Conservation (phyloP, 75 land plant species). For the Larix kaempferi region DNA sequence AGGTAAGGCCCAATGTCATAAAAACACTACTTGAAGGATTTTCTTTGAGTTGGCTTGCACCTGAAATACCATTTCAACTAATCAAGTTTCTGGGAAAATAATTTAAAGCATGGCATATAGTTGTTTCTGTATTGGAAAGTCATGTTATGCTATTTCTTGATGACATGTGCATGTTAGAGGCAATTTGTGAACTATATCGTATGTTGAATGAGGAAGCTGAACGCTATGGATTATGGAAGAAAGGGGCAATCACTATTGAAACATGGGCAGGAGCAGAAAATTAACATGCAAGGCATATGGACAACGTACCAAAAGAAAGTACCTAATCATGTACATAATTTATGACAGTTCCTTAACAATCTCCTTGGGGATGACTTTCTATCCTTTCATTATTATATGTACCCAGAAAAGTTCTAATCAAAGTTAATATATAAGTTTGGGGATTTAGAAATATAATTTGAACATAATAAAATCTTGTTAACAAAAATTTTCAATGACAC, state of each 20-base stretch:
- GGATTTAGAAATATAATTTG: too few species aligned
- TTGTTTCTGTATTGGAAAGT: conserved; percentile 90
- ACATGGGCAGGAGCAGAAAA: conserved; percentile 61
- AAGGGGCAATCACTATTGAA: conserved; percentile 82
- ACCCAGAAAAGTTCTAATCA: too few species aligned
- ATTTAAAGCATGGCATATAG: conserved; percentile 97
- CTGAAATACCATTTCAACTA: conserved; percentile 95
- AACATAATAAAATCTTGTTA: too few species aligned
- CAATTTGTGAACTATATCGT: conserved; percentile 96
- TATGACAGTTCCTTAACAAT: too few species aligned
- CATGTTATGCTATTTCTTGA: conserved; percentile 92
- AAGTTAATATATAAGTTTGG: too few species aligned
- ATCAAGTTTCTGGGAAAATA: conserved; percentile 98
- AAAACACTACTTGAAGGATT: conserved; percentile 97
- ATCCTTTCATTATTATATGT: too few species aligned
- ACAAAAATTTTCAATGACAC: too few species aligned
- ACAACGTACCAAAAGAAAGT: too few species aligned
- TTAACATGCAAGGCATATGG: too few species aligned
- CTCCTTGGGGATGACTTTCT: too few species aligned
- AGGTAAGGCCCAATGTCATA: conserved; percentile 94
- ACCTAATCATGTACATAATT: too few species aligned
- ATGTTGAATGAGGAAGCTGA: conserved; percentile 96
- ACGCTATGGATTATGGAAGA: conserved; percentile 95
- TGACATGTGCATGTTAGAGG: conserved; percentile 93
- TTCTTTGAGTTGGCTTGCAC: conserved; percentile 95